Conservation (phyloP, 257 asterid species). For the Solanum virginianum region DNA sequence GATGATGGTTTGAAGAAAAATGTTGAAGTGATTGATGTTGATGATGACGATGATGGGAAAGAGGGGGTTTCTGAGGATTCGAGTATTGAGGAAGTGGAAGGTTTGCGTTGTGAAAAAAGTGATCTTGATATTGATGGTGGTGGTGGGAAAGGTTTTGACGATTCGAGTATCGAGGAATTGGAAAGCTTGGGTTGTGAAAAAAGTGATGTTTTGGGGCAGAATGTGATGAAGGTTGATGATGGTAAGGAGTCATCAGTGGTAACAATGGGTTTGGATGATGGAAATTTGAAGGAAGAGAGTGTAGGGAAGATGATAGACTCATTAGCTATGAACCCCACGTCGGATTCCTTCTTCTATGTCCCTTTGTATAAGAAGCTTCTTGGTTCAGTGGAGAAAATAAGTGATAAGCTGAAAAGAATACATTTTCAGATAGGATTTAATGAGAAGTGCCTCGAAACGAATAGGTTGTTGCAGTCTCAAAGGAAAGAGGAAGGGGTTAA, state of each 20-base stretch:
- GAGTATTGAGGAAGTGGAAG: constrained; percentile 21
- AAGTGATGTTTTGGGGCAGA: not conserved
- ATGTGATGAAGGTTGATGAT: not conserved
- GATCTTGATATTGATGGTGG: not conserved
- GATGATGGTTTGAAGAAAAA: constrained; percentile 9
- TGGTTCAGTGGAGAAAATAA: not conserved
- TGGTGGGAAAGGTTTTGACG: not conserved
- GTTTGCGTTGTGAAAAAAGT: not conserved
- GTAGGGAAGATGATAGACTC: constrained; percentile 15
- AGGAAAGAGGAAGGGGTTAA: constrained; percentile 27
- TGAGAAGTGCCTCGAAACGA: constrained; percentile 6
- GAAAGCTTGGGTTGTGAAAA: constrained; percentile 3
- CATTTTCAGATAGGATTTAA: constrained; percentile 16
- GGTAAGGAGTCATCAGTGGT: constrained; percentile 14
- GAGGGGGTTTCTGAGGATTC: constrained; percentile 12
- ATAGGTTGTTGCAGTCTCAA: constrained; percentile 15
- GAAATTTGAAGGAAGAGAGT: constrained; percentile 13
- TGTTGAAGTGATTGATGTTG: constrained; percentile 34
- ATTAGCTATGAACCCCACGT: not conserved
- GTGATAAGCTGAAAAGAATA: constrained; percentile 12
- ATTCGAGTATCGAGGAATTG: constrained; percentile 9
- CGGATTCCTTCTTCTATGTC: not conserved
- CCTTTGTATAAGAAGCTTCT: constrained; percentile 24
- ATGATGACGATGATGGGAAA: constrained; percentile 3
- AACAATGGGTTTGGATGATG: constrained; percentile 13